phyloP scores from a whole-genome alignment of 140 eudicot genomes.

The Anethum foeniculum region DNA sequence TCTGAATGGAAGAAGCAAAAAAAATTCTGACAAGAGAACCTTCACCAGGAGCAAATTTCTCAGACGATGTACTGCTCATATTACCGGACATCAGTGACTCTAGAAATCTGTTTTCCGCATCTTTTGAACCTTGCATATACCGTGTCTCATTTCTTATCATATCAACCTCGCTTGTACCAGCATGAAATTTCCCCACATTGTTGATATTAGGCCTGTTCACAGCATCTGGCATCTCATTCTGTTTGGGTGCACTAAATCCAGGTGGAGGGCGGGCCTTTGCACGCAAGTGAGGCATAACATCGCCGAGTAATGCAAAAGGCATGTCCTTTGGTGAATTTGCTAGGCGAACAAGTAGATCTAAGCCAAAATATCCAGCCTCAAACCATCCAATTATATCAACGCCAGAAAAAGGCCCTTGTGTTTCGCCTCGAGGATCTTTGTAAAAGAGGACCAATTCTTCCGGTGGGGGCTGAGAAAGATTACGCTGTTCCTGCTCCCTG shows the following conservation, averaged over 20 bases:
- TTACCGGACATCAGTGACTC: constrained; percentile 74
- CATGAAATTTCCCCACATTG: constrained; percentile 34
- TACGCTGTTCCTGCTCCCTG: constrained; percentile 49
- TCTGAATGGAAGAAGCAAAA: background rate
- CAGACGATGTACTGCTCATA: constrained; percentile 27
- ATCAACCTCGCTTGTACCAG: constrained; percentile 40
- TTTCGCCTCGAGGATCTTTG: constrained; percentile 86
- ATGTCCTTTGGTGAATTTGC: constrained; percentile 68
- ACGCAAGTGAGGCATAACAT: constrained; percentile 94
- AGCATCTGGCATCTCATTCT: constrained; percentile 39
- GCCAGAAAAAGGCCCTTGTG: constrained; percentile 95
- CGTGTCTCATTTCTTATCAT: constrained; percentile 35
- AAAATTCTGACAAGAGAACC: constrained; percentile 18
- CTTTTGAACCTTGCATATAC: constrained; percentile 45
- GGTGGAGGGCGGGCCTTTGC: constrained; percentile 93
- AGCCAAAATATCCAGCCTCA: constrained; percentile 94
- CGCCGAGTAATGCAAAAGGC: constrained; percentile 71
- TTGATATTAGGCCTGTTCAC: constrained; percentile 27
- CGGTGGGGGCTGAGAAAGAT: constrained; percentile 53
- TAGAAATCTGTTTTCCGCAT: constrained; percentile 68
- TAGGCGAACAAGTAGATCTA: constrained; percentile 69
- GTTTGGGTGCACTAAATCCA: constrained; percentile 65
- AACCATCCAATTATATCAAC: constrained; percentile 88
- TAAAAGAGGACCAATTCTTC: constrained; percentile 80
- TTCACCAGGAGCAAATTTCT: constrained; percentile 47